Conservation (phyloP, 1,139 yeast genomes). For the Yamadazyma sp. region DNA sequence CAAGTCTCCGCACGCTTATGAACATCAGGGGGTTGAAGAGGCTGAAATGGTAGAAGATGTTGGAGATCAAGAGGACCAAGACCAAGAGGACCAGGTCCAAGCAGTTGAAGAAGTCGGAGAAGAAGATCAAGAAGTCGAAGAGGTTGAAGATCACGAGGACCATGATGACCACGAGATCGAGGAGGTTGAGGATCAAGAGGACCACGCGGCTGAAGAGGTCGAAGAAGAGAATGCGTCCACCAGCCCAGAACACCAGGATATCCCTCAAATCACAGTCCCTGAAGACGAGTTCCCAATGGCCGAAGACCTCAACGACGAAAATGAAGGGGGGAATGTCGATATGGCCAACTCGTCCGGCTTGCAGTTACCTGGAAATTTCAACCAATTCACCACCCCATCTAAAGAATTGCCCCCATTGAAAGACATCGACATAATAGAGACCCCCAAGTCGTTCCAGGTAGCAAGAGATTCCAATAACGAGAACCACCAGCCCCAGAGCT, state of each 20-base stretch:
- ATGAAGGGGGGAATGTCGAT: constrained; percentile 6
- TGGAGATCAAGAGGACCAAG: no score
- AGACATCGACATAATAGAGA: constrained; percentile 42
- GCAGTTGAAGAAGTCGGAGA: no score
- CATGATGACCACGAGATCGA: neutral
- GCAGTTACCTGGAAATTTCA: constrained; percentile 8
- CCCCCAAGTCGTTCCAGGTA: constrained; percentile 44
- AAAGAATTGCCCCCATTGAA: constrained; percentile 44
- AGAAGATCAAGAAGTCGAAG: neutral
- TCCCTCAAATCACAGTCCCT: neutral
- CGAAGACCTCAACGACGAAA: constrained; percentile 1
- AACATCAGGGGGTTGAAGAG: no score
- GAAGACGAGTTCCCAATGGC: constrained; percentile 3
- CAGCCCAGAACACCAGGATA: no score
- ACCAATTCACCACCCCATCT: constrained; percentile 43
- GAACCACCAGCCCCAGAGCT: constrained; percentile 16
- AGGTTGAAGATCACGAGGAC: no score
- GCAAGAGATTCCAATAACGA: constrained; percentile 30
- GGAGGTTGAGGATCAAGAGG: no score
- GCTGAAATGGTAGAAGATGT: no score
- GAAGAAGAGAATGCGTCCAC: no score
- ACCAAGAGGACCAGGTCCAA: constrained; percentile 1
- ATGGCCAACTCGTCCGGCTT: constrained; percentile 9
- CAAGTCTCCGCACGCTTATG: no score
- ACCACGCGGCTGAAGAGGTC: no score